These are phyloP conservation scores for Solanum peruvianum DNA, from an alignment of 257 asterid genomes.

Conservation along the genomic window DNA sequence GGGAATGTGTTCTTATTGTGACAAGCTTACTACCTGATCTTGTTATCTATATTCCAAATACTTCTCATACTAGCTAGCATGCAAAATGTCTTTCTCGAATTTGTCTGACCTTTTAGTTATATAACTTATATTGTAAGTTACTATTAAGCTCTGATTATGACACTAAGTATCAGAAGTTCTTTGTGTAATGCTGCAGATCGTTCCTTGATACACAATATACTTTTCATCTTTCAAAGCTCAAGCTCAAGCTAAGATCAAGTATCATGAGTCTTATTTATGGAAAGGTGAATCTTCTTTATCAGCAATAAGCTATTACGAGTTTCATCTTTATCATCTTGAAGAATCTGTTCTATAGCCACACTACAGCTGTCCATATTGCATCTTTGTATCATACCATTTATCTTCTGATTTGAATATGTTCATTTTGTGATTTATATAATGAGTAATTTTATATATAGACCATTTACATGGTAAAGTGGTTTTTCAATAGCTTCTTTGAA, in stretches of 20 bases:
- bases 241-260: slow-evolving; percentile 84
- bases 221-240: slow-evolving; percentile 66
- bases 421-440: background rate
- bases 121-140: background rate
- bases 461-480: background rate
- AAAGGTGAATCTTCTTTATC: slow-evolving; percentile 41
- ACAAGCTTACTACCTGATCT: background rate
- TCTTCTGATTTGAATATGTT: background rate
- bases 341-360: background rate
- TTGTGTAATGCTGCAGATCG: slow-evolving; percentile 51
- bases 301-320: background rate
- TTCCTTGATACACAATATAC: slow-evolving; percentile 89
- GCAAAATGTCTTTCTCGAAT: background rate
- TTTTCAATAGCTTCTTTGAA: background rate
- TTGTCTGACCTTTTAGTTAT: background rate
- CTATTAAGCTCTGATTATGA: background rate
- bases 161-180: background rate
- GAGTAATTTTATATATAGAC: background rate
- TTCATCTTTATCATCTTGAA: background rate
- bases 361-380: background rate
- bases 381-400: background rate
- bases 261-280: slow-evolving; percentile 75
- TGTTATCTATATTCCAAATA: background rate
- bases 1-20: background rate
- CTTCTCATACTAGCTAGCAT: background rate